Conservation (phyloP, 805 yeast species). For the Spathaspora hagerdaliae region DNA sequence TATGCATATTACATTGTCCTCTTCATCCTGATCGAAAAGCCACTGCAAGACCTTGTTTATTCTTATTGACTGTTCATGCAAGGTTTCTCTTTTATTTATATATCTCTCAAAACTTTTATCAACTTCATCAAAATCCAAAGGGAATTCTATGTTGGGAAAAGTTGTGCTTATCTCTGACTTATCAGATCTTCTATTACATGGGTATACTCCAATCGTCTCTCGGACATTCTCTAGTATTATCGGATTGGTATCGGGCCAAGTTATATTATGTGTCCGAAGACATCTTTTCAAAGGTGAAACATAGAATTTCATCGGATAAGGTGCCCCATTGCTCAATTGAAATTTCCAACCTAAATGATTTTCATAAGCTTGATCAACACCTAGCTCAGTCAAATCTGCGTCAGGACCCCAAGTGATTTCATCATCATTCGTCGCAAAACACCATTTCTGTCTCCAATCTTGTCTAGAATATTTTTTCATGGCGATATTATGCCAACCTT, state of each 20-base stretch:
- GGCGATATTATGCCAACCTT: constrained; percentile 58
- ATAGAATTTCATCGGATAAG: constrained; percentile 50
- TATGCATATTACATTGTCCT: constrained; percentile 34
- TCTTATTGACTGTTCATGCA: constrained; percentile 45
- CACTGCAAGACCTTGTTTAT: constrained; percentile 39
- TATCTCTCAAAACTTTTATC: constrained; percentile 42
- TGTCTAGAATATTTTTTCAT: constrained; percentile 47
- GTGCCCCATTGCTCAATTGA: constrained; percentile 42
- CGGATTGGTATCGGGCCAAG: constrained; percentile 39
- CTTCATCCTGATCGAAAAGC: constrained; percentile 22
- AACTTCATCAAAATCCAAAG: constrained; percentile 40
- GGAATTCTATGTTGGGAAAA: constrained; percentile 34
- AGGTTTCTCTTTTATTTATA: constrained; percentile 28
- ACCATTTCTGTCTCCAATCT: constrained; percentile 54
- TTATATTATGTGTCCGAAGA: constrained; percentile 45
- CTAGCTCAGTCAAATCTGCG: constrained; percentile 50
- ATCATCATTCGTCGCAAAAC: constrained; percentile 47
- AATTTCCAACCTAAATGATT: constrained; percentile 37
- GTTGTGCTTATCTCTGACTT: constrained; percentile 29
- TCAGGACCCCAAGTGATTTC: constrained; percentile 54
- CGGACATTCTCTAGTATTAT: constrained; percentile 45
- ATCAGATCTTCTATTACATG: constrained; percentile 52
- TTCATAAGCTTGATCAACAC: constrained; percentile 50
- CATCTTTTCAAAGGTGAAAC: constrained; percentile 61
- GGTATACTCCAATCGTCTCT: constrained; percentile 55